These are phyloP conservation scores for Eucalyptus leucophloia DNA, from an alignment of 345 rosid genomes.

Conservation along the genomic window DNA sequence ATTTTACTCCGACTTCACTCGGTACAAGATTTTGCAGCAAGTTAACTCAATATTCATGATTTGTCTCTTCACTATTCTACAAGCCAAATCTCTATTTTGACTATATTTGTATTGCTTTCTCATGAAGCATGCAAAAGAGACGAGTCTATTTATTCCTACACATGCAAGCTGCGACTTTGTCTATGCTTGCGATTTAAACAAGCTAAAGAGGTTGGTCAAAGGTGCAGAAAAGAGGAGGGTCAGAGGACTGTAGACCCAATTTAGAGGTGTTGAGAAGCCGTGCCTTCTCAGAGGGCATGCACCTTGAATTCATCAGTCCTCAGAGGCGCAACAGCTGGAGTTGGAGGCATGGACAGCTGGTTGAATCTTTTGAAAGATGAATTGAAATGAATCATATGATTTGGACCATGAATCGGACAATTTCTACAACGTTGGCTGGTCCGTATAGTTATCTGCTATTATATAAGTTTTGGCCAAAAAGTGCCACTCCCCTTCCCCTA, in stretches of 20 bases:
- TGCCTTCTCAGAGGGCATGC: background rate
- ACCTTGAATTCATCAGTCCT: background rate
- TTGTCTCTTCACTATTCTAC: background rate
- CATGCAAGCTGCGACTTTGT: background rate
- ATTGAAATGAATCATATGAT: background rate
- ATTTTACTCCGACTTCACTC: background rate
- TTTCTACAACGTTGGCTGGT: background rate
- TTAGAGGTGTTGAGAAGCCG: background rate
- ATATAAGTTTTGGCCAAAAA: background rate
- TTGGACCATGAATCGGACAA: background rate
- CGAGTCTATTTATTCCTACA: background rate
- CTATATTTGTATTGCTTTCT: background rate
- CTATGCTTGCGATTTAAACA: background rate
- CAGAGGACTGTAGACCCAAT: background rate
- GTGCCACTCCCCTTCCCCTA: background rate
- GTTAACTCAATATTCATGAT: background rate
- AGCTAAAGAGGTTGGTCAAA: background rate
- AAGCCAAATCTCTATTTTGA: background rate
- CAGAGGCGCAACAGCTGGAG: background rate
- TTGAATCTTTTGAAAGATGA: background rate
- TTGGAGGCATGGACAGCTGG: background rate
- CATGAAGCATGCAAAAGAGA: background rate
- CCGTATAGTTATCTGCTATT: background rate
- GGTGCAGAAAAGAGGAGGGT: background rate
- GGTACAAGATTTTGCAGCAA: background rate